Percentiles rank a stretch among this genome's conserved stretches.
Conservation (phyloP, 208 protist species). For the Trypanosoma melophagium region DNA sequence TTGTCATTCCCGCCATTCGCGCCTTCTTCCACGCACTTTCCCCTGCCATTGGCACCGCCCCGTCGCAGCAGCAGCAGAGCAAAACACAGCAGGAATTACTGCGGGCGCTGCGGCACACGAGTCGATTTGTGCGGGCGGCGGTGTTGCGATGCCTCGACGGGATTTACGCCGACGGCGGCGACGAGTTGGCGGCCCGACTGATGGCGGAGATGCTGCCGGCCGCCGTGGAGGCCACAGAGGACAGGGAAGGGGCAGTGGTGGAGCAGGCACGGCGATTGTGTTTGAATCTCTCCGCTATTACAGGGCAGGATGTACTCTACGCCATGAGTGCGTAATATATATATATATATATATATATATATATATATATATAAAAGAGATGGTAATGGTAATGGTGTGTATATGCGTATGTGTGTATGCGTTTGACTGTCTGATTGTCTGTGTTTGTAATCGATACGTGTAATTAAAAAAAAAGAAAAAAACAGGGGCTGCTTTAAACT, state of each 20-base stretch:
- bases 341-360: constrained; percentile 9
- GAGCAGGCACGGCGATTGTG: constrained; percentile 80
- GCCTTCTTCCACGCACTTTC: constrained; percentile 76
- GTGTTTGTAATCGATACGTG: too few relatives aligned
- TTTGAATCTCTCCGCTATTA: constrained; percentile 84
- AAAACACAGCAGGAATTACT: constrained; percentile 84
- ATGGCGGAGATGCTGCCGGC: constrained; percentile 89
- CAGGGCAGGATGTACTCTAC: constrained; percentile 87
- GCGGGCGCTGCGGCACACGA: constrained; percentile 72
- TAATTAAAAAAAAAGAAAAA: too few relatives aligned
- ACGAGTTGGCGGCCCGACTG: constrained; percentile 82
- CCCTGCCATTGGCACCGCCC: constrained; percentile 28
- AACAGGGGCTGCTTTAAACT: too few relatives aligned
- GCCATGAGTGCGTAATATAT: constrained; percentile 58
- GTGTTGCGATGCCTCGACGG: constrained; percentile 69
- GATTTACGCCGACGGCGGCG: constrained; percentile 88
- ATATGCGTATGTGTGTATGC: too few relatives aligned
- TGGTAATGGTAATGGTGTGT: background rate
- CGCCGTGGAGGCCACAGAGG: constrained; percentile 90
- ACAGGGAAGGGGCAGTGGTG: constrained; percentile 75
- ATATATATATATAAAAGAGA: too few relatives aligned
- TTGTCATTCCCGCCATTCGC: constrained; percentile 73
- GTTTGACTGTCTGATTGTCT: too few relatives aligned
- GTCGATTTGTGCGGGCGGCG: constrained; percentile 62
- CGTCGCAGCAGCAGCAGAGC: constrained; percentile 55